Conservation (phyloP, 2,329 filamentous ascomycete species). For the Colletotrichum lini region DNA sequence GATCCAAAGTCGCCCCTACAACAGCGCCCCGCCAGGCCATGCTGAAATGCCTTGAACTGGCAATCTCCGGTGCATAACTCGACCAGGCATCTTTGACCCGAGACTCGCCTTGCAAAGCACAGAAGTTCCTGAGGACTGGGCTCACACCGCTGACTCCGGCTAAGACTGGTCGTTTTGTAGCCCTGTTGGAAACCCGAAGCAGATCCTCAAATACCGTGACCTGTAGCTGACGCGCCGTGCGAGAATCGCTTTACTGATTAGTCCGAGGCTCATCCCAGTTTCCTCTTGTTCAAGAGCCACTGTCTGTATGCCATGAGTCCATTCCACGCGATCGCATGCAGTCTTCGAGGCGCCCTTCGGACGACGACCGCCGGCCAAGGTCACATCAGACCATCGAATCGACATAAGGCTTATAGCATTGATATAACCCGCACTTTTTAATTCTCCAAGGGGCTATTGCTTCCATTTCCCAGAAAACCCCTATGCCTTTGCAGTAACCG, state of each 20-base stretch:
- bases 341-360: neutral
- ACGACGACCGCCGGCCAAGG: neutral
- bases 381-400: neutral
- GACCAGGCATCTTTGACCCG: neutral
- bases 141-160: neutral
- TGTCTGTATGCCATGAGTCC: neutral
- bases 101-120: neutral
- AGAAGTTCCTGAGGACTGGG: neutral
- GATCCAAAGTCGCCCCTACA: neutral
- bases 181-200: neutral
- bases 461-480: neutral
- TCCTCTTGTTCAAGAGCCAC: neutral
- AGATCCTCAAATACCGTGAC: neutral
- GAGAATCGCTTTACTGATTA: neutral
- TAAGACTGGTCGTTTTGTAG: neutral
- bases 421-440: neutral
- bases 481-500: neutral
- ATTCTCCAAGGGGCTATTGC: neutral
- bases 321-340: neutral
- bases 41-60: neutral
- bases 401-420: no score
- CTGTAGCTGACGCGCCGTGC: neutral
- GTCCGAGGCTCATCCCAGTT: neutral
- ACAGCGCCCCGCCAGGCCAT: neutral
- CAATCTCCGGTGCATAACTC: slow-evolving; percentile 12